Conservation (phyloP, 495 filamentous ascomycete genomes). For the Wilcoxina mikolae region DNA sequence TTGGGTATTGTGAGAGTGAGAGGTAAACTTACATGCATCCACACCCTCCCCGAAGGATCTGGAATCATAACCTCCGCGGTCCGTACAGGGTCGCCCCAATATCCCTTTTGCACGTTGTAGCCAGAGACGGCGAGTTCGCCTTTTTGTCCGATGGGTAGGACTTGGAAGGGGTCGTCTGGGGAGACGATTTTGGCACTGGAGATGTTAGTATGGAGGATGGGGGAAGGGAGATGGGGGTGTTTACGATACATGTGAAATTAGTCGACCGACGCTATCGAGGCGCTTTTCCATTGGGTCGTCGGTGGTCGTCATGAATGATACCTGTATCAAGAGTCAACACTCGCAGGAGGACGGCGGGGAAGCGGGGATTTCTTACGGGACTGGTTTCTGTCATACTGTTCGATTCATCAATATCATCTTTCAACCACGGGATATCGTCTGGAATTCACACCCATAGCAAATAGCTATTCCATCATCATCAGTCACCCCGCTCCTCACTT, state of each 20-base stretch:
- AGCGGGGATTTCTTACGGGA: conserved; percentile 41
- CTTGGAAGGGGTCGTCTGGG: conserved; percentile 38
- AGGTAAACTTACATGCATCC: conserved; percentile 48
- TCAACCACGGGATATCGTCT: neutral
- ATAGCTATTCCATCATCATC: conserved; percentile 38
- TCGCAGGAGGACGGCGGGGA: neutral
- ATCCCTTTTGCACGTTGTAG: conserved; percentile 81
- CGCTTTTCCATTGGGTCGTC: conserved; percentile 67
- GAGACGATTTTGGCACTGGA: conserved; percentile 62
- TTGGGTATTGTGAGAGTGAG: neutral
- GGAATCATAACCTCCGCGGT: conserved; percentile 57
- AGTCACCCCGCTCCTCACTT: neutral
- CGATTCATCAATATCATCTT: neutral
- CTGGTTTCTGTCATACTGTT: conserved; percentile 79
- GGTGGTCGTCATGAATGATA: conserved; percentile 71
- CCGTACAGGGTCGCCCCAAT: conserved; percentile 57
- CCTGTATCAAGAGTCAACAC: neutral
- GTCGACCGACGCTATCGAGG: conserved; percentile 57
- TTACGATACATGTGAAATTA: conserved; percentile 60
- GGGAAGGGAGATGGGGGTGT: neutral
- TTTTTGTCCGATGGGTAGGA: conserved; percentile 47
- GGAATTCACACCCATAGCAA: conserved; percentile 50
- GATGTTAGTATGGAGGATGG: neutral
- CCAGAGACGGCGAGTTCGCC: conserved; percentile 78
- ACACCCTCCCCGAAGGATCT: conserved; percentile 45